Conservation (phyloP, 2,329 filamentous ascomycete species). For the Raffaelea arxii region DNA sequence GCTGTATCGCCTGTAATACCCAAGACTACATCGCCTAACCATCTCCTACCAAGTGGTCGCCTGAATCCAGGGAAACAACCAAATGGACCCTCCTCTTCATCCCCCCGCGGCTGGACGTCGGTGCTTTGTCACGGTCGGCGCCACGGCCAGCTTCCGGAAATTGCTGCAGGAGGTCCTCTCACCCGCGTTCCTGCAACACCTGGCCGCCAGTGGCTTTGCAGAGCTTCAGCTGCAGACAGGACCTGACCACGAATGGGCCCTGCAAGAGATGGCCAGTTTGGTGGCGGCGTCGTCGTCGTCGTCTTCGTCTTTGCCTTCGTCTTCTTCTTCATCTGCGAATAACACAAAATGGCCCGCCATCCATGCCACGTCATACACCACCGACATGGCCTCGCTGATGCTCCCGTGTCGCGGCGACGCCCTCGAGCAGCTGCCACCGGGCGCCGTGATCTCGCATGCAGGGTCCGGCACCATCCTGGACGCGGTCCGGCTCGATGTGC, state of each 20-base stretch:
- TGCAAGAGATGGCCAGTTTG: slow-evolving; percentile 15
- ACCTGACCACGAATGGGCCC: slow-evolving; percentile 50
- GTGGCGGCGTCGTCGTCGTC: background rate
- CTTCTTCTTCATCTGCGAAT: too few species aligned
- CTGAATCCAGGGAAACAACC: too few species aligned
- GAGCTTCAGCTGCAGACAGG: slow-evolving; percentile 76
- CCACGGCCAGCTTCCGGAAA: slow-evolving; percentile 71
- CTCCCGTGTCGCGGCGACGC: slow-evolving; percentile 36
- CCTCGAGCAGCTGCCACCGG: slow-evolving; percentile 39
- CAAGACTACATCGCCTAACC: too few species aligned
- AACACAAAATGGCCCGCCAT: slow-evolving; percentile 9
- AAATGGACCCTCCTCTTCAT: too few species aligned
- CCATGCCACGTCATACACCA: slow-evolving; percentile 53
- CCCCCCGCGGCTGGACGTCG: too few species aligned
- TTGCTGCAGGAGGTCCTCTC: slow-evolving; percentile 60
- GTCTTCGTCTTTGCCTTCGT: background rate
- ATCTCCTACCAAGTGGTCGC: background rate
- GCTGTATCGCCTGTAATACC: too few species aligned
- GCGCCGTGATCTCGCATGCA: slow-evolving; percentile 80
- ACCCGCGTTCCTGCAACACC: slow-evolving; percentile 49
- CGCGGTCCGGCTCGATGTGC: slow-evolving; percentile 61
- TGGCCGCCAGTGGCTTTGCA: slow-evolving; percentile 54
- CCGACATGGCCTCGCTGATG: slow-evolving; percentile 53
- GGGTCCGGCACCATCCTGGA: slow-evolving; percentile 87
- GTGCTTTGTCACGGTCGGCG: slow-evolving; percentile 81